Base-by-base conservation (phyloP, 495 filamentous ascomycete genomes). In the Tuber calosporum region DNA sequence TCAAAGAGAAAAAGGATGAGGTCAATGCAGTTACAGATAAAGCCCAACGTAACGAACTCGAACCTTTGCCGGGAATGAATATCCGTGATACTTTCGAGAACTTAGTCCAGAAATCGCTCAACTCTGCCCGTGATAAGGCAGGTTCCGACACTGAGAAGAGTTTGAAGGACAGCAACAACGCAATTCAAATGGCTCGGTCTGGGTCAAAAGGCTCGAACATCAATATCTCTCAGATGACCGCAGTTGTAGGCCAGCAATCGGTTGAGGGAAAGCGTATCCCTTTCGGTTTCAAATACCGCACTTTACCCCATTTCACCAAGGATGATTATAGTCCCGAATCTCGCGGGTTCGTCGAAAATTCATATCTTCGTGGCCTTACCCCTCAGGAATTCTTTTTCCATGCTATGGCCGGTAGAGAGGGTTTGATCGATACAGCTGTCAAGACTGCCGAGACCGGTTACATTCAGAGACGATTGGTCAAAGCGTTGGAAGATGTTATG, bases 371-470 rank as follows among this genome's bases (percentile, higher is more conserved):
- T 86, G 95, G 95, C 45, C 84, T 99, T 73, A 99, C 95, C 0
- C 94, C 95, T 2, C 90, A 91, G 1, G 95, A 99, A 79, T 99
- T 98, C 83, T 99, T 97, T 86, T 99, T 99, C 87, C 95, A 99
- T 85, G 95, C 95, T 77, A 99, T 99, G 95, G 95, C 95, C 84
- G 95, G 95, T 91, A 90, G 95, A 85, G 95, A 99, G 84, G 95
- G 95, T 95, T 86, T 99, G 67, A 99, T 99, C 79, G 95, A 99
- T 88, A 99, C 95, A 34, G 95, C 95, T 79, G 95, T 99, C 82
- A 99, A 99, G 87, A 99, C 95, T 74, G 95, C 95, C 43, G 95
- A 99, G 81, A 99, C 95, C 62, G 95, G 95, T 84, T 99, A 99
- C 82, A 98, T 99, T 77, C 95, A 99, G 84, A 92, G 95, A 83